Evolutionary conservation across 495 filamentous ascomycete genomes (phyloP), one percentile per base, ranked within the genome.

Genomic region (Opeltia flavorubescens): DNA sequence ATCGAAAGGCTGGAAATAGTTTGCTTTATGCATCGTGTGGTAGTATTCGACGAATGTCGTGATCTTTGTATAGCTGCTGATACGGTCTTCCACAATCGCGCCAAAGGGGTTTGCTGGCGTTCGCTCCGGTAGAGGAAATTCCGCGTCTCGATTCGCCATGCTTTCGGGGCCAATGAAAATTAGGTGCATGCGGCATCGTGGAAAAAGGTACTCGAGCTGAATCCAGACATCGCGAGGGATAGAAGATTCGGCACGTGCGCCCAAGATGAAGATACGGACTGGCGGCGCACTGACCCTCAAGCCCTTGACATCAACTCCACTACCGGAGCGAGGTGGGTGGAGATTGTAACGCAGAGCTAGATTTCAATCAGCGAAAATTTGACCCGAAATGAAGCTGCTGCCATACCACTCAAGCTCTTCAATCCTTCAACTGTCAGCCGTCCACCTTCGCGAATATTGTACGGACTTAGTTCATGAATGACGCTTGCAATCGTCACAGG

Each of bases 21-120:
- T 76, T 1, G 89, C 80, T 55, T 89, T 78, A 65, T 96, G 89
- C 56, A 99, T 74, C 1, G 87, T 95, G 61, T 99, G 89, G 69
- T 89, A 99, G 65, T 99, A 95, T 49, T 99, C 93, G 21, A 95
- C 89, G 55, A 86, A 94, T 0, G 91, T 99, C 56, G 77, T 86
- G 52, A 99, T 93, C 68, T 96, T 96, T 78, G 95, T 78, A 46
- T 78, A 76, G 17, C 80, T 76, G 54, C 79, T 81, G 2, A 96
- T 71, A 15, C 89, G 72, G 59, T 88, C 87, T 65, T 99, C 93
- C 6, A 95, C 79, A 20, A 96, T 72, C 7, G 83, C 86, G 11
- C 93, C 93, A 55, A 88, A 99, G 0, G 93, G 91, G 55, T 99
- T 99, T 2, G 63, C 60, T 2, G 85, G 71, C 0, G 83, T 91